These are phyloP conservation scores for Musa acuminata DNA, from an alignment of 176 grass and related monocot species.

Conservation along the genomic window DNA sequence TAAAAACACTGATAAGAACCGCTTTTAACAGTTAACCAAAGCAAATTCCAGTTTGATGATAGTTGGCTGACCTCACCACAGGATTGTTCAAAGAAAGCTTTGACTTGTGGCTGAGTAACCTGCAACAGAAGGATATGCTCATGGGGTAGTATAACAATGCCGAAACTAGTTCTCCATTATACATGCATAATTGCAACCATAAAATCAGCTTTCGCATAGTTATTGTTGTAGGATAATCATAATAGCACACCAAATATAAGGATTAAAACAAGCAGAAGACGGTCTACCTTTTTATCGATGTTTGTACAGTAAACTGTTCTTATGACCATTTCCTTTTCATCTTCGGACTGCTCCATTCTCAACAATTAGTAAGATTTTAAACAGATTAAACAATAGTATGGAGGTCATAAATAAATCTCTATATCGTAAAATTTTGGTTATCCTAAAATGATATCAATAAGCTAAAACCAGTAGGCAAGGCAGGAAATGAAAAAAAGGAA, in stretches of 20 bases:
- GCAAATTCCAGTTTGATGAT: background rate
- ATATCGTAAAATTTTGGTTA: background rate
- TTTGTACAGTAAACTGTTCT: slow-evolving; percentile 97
- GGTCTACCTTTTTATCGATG: slow-evolving; percentile 79
- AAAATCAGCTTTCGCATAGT: background rate
- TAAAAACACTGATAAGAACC: background rate
- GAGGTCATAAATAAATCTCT: background rate
- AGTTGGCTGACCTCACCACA: slow-evolving; percentile 67
- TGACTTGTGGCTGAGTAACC: slow-evolving; percentile 80
- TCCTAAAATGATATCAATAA: background rate
- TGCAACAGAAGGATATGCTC: slow-evolving; percentile 25
- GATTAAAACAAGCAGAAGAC: background rate
- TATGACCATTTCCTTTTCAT: slow-evolving; percentile 92
- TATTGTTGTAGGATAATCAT: background rate
- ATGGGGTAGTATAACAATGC: slow-evolving; percentile 7
- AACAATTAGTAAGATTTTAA: slow-evolving; percentile 5
- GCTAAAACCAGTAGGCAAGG: too few species aligned
- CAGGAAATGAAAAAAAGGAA: slow-evolving; percentile 9
- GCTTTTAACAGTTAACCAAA: background rate
- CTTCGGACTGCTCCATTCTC: slow-evolving; percentile 41
- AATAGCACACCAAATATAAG: background rate
- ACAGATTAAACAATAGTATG: background rate
- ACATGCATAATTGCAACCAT: background rate
- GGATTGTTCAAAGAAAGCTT: slow-evolving; percentile 70
- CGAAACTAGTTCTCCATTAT: slow-evolving; percentile 1